Base-by-base conservation (phyloP, 2,329 filamentous ascomycete species). In the Neonectria neomacrospora region DNA sequence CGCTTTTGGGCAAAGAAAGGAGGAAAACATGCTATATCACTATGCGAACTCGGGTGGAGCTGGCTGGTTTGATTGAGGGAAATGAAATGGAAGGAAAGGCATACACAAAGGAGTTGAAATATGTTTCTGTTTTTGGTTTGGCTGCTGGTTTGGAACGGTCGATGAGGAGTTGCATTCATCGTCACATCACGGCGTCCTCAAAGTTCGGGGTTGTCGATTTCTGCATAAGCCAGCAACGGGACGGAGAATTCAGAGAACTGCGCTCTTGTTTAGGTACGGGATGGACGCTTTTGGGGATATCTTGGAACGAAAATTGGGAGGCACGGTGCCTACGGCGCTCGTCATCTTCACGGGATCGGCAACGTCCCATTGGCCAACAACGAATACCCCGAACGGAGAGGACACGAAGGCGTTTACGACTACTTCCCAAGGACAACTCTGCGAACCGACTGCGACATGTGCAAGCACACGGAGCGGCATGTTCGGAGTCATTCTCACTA, bases 81-180 rank as follows among this genome's bases (percentile, higher is more conserved):
- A 70, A 59, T 39, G 65, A 65, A 66, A 65, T 66, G 66, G 67
- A 64, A 63, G 61, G 66, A 55, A 67, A 47, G 65, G 71, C 71
- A 74, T 74, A 62, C 62, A 66, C 65, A 57, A 65, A 63, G 73
- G 70, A 74, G 72, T 74, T 71, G 67, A 68, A 44, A 64, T 68
- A 56, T 63, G 64, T 64, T 66, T 71, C 55, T 48, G 47, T 50
- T 65, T 66, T 55, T 67, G 53, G 59, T 67, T 72, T 52, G 68
- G 58, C 41, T 63, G 69, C 58, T 65, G 67, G 70, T 59, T 61
- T 62, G 51, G 67, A 57, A 64, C 39, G 61, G 68, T 65, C 66
- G 68, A 66, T 63, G 55, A 56, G 69, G 69, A 72, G 67, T 71
- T 73, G 64, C 67, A 73, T 73, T 73, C 66, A 68, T 67, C 66